These are phyloP conservation scores for Solanum etuberosum DNA, from an alignment of 257 asterid species.

Conservation along the genomic window DNA sequence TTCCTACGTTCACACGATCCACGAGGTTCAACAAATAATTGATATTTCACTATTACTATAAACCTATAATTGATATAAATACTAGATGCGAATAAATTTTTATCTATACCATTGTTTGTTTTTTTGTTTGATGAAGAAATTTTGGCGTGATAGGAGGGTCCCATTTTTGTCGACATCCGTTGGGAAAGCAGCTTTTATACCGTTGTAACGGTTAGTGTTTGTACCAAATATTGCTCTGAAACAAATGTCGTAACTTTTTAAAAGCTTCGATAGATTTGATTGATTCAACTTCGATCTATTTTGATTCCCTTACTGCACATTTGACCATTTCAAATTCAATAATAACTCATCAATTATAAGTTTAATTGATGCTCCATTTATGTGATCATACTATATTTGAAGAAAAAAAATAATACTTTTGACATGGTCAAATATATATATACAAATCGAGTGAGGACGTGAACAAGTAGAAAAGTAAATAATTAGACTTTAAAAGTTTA, in stretches of 20 bases:
- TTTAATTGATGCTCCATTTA: background rate
- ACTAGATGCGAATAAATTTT: background rate
- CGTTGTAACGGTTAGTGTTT: background rate
- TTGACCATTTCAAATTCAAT: background rate
- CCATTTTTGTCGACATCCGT: background rate
- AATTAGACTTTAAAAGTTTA: background rate
- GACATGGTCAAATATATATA: background rate
- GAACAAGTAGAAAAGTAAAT: background rate
- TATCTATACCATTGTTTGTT: background rate
- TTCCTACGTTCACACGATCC: background rate
- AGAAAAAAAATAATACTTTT: background rate
- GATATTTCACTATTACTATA: too few relatives aligned
- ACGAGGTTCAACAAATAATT: background rate
- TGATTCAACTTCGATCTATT: background rate
- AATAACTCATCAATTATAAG: background rate
- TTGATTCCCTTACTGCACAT: background rate
- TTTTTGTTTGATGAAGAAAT: background rate
- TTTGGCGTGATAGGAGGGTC: background rate
- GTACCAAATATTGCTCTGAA: background rate
- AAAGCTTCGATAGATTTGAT: background rate
- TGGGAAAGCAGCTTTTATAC: background rate
- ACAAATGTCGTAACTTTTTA: background rate
- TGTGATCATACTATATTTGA: background rate
- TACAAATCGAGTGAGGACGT: background rate
- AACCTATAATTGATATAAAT: background rate